These are phyloP conservation scores for Colletotrichum abscissum DNA, from an alignment of 2,329 filamentous ascomycete genomes.

Conservation along the genomic window DNA sequence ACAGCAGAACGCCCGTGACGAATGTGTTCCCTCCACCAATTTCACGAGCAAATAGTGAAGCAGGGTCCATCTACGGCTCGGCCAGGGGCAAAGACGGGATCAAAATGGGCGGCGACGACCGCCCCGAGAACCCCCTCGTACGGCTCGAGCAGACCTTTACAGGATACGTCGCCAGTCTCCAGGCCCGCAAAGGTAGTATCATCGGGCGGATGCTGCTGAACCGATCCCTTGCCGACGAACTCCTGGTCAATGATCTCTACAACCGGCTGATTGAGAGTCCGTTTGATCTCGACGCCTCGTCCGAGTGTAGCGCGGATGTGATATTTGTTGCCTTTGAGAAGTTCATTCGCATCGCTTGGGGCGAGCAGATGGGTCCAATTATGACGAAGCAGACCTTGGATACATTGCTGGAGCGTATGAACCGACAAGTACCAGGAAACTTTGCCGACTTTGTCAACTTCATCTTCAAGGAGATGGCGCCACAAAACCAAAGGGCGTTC, in stretches of 20 bases:
- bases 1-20: conserved; percentile 52
- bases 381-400: conserved; percentile 78
- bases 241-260: conserved; percentile 89
- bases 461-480: conserved; percentile 74
- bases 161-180: conserved; percentile 83
- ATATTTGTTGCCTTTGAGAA: conserved; percentile 95
- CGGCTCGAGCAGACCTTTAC: conserved; percentile 87
- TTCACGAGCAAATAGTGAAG: conserved; percentile 57
- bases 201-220: conserved; percentile 81
- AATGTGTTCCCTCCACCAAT: conserved; percentile 51
- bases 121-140: conserved; percentile 73
- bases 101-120: conserved; percentile 59
- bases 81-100: conserved; percentile 59
- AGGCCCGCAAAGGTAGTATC: conserved; percentile 88
- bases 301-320: conserved; percentile 83
- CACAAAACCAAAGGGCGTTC: conserved; percentile 81
- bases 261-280: conserved; percentile 88
- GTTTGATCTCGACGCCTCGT: conserved; percentile 78
- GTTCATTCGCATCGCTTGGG: conserved; percentile 89
- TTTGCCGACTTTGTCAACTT: conserved; percentile 77
- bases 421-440: conserved; percentile 76
- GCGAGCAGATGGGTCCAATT: conserved; percentile 86
- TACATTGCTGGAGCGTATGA: conserved; percentile 76
- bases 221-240: conserved; percentile 77
- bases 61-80: conserved; percentile 65